Base-by-base conservation (phyloP, 768 basidiomycete genomes). In the Serendipita vermifera region DNA sequence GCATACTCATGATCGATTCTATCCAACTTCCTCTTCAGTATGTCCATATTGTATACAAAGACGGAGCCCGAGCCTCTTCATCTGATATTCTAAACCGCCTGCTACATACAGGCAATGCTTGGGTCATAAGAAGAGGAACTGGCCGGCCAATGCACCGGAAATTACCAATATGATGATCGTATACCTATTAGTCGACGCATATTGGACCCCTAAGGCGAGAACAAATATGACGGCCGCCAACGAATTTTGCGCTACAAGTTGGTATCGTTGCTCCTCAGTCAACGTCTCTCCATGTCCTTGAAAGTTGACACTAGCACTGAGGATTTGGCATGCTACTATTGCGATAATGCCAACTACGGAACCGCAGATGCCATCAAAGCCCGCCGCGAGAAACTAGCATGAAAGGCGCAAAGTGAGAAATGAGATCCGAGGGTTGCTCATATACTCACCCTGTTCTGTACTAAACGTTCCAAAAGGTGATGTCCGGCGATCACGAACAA, bases 401-500 rank as follows among this genome's bases (percentile, higher is more conserved):
- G 27, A 15, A 26, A 26, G 36, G 6, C 17, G 39, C 17, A n/a
- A n/a, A n/a, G 39, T 17, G 39, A 26, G 39, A n/a, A 26, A 41
- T 9, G 6, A 6, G 15, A 41, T 20, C 9, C 22, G 29, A 17
- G 32, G 5, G 9, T 51, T 20, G 15, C 31, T 15, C 35, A 36
- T 9, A n/a, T 36, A n/a, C 35, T 9, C n/a, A 51, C 46, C 22
- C 31, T 51, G 46, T 51, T 51, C 46, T 29, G 46, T 22, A 51
- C 46, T 4, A 51, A 29, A 9, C 22, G 46, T 31, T 26, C 46
- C 9, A 51, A 29, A 9, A 51, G 46, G n/a, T 51, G 5, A 51
- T 51, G 46, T 17, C 46, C 46, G 20, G 46, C 46, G n/a, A 51
- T 51, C 9, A 51, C 46, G n/a, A 51, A 51, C 20, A 51, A 29